Evolutionary conservation across 192 early-diverging fungal genomes (phyloP), one percentile per base, ranked within the genome.

Genomic region (Gamsiella multidivaricata): DNA sequence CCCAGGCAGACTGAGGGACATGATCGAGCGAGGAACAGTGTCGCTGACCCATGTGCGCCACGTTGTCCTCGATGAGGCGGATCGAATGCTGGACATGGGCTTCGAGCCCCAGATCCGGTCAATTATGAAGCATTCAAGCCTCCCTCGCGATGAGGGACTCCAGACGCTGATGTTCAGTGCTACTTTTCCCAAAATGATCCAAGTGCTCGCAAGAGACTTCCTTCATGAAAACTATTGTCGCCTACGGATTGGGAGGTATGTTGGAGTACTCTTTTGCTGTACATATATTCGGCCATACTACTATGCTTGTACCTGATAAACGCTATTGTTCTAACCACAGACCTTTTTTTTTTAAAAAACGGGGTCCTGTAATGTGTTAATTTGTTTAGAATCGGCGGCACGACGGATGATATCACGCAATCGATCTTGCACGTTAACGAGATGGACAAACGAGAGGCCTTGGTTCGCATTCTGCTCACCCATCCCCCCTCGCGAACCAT

Each of bases 81-180:
- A 93, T 79, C 91, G 94, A 49, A 96, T 96, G 94, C 86, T 99
- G 76, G 97, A 97, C 76, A 98, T 98, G 96, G 97, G 97, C 54
- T 99, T 99, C 76, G 97, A 97, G 85, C 85, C 89, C 14, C 91
- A 95, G 70, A 95, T 99, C 59, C 88, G 97, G 46, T 81, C 88
- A 47, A 94, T 99, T 61, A 92, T 98, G 23, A 80, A 86, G 61
- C 62, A 79, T 51, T 89, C 92, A 80, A 93, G 95, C 65, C 88
- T 97, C 81, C 84, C 88, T 14, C 80, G 82, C 15, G 85, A 93
- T 36, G 83, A 82, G 51, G 65, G 83, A 50, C 86, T 95, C 58
- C 94, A 95, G 61, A 99, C 97, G 9, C 89, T 97, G 54, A 97
- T 99, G 96, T 99, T 97, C 80, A 93, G 91, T 69, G 97, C 97